Base-by-base conservation (phyloP, 306 rosid genomes). In the Parietaria judaica region DNA sequence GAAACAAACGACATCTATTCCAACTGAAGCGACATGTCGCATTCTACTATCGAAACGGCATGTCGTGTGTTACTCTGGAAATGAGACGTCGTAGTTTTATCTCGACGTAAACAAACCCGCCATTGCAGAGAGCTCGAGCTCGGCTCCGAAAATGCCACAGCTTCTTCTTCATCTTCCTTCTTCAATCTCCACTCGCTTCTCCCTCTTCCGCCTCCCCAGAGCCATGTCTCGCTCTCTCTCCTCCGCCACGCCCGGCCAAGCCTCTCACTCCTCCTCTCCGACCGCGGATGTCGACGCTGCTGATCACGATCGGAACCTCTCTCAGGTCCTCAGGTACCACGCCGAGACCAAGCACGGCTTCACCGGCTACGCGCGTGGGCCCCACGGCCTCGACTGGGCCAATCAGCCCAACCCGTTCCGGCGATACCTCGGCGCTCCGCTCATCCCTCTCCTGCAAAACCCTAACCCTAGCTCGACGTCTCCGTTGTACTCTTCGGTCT, bases 331-430 rank as follows among this genome's bases (percentile, higher is more conserved):
- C 72, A 73, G 78, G 39, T 88, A 82, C 80, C 96, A 91, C 63
- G 74, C 64, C 82, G 82, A 80, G 54, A 88, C 98, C 74, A 91
- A 91, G 66, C 98, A 92, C 77, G 54, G 53, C 61, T 84, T 83
- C 78, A 65, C 76, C 76, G 68, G 63, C 45, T 86, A 83, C 72
- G 86, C 98, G 59, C 71, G 88, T 61, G 96, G 98, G 5, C 98
- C 96, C 3, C 81, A 72, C 12, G 95, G 96, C 16, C 95, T 91
- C 14, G 98, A 91, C 60, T 91, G 98, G 98, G 92, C 92, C 67
- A 91, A 88, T 71, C 98, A 91, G 67, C 98, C 98, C 44, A 91
- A 85, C 81, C 98, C 98, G 38, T 91, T 91, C 52, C 96, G 98
- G n/a, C 67, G 92, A 14, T 88, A 78, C 72, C 66, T 66, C 66